Evolutionary conservation across 305 asterid species (phyloP).

Genomic region (Solanum hybrid): DNA sequence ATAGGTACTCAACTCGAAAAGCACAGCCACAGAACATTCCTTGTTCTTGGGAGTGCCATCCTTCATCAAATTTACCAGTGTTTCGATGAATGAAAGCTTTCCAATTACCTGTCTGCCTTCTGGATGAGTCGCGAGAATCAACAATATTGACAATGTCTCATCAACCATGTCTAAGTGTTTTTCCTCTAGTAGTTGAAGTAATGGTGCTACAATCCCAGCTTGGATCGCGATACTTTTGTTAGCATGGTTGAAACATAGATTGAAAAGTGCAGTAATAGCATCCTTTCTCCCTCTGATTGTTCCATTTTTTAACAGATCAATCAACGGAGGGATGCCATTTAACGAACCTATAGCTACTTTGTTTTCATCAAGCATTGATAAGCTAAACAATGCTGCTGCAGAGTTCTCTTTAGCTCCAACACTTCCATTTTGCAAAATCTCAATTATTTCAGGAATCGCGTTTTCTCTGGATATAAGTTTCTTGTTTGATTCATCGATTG

Average conservation of each 20-base stretch:
- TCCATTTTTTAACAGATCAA: constrained; percentile 40
- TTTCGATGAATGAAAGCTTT: constrained; percentile 48
- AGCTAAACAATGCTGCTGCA: constrained; percentile 76
- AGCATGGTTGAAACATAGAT: constrained; percentile 44
- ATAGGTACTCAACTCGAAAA: constrained; percentile 49
- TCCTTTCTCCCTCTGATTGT: constrained; percentile 81
- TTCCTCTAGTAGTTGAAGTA: constrained; percentile 39
- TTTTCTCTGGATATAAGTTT: constrained; percentile 50
- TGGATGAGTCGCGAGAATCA: constrained; percentile 39
- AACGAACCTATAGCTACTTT: constrained; percentile 51
- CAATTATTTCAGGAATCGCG: constrained; percentile 56
- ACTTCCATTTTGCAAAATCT: constrained; percentile 49
- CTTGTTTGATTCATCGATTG: constrained; percentile 78
- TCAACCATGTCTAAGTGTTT: constrained; percentile 54
- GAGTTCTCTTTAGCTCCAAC: constrained; percentile 72
- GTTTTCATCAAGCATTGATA: constrained; percentile 83
- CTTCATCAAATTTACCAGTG: constrained; percentile 36
- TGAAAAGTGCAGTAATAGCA: constrained; percentile 70
- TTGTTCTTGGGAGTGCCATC: constrained; percentile 64
- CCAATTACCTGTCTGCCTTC: constrained; percentile 68
- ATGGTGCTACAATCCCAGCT: constrained; percentile 49
- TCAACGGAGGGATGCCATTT: constrained; percentile 63
- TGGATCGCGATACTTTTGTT: constrained; percentile 55
- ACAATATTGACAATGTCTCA: constrained; percentile 51
- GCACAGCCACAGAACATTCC: constrained; percentile 77